Evolutionary conservation across 2,329 filamentous ascomycete species (phyloP), one percentile per base, ranked within the genome.

Genomic region (Parastagonospora avenae): DNA sequence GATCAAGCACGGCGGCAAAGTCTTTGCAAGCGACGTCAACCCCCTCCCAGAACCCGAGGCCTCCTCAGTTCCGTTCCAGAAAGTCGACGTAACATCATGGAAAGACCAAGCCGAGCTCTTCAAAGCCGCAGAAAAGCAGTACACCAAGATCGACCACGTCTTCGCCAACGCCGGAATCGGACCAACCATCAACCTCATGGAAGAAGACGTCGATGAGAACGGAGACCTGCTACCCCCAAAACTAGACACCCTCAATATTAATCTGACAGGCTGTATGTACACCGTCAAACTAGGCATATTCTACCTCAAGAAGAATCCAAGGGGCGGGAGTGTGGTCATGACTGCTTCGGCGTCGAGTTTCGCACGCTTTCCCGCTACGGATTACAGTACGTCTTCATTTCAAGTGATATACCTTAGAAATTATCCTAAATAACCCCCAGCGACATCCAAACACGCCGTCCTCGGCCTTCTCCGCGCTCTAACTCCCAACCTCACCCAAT

Each of bases 1-100:
- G 11, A 72, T 86, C 7, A 70, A 76, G 1, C 66, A 79, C 1
- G 83, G 82, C 15, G 84, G 82, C 27, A 77, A 74, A 12, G 83
- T 87, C 14, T 76, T 85, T 51, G 79, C 77, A 24, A 80, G 75
- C 31, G 85, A 87, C 59, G 52, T 85, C 36, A 78, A 80, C 33
- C 68, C 78, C 2, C 71, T 76, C 0, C 66, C 74, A 55, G 42
- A 60, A 27, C 62, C 64, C 0, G 63, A 70, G 27, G 46, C 48
- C 2, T 50, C 55, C 2, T 46, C 50, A 2, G 58, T 68, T 8
- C 60, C 63, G 1, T 73, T 66, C 38, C 30, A 58, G 8, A 64
- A 60, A 35, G 55, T 62, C n/a, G 60, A 73, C 36, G 70, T 73
- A 32, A 67, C 76, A 0, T 68, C 74, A 2, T 85, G 82, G 82